Conservation (phyloP, 257 asterid species). For the Thymus quinquecostatus region DNA sequence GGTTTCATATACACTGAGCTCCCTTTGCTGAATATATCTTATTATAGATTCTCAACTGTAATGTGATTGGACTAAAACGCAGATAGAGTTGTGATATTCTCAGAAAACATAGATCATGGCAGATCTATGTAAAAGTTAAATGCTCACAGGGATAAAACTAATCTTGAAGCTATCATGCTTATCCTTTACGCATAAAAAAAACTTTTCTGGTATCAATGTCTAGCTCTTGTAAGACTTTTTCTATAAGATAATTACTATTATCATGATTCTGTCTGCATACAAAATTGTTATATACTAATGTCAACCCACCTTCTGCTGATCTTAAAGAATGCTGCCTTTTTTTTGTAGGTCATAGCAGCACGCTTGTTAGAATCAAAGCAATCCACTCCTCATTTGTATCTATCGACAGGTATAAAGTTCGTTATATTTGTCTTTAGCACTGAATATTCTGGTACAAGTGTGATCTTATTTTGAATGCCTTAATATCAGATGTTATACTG, state of each 20-base stretch:
- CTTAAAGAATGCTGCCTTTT: constrained; percentile 10
- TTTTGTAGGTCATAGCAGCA: constrained; percentile 84
- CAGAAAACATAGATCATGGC: constrained; percentile 8
- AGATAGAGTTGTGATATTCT: constrained; percentile 12
- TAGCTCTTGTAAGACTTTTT: constrained; percentile 16
- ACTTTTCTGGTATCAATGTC: constrained; percentile 18
- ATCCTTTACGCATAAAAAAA: neutral
- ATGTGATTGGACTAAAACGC: constrained; percentile 5
- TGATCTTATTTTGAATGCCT: constrained; percentile 39
- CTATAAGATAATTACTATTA: neutral
- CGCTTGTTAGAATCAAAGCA: constrained; percentile 95
- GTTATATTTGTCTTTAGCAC: constrained; percentile 24
- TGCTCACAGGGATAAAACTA: constrained; percentile 4
- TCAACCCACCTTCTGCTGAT: constrained; percentile 22
- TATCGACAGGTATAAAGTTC: constrained; percentile 74
- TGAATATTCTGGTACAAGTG: constrained; percentile 26
- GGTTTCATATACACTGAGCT: constrained; percentile 17
- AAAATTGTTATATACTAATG: constrained; percentile 21
- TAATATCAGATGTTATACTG: constrained; percentile 76
- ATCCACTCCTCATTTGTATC: constrained; percentile 91
- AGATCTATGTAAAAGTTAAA: constrained; percentile 3
- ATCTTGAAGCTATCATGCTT: constrained; percentile 16
- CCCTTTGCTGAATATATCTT: constrained; percentile 9
- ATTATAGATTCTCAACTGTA: neutral
- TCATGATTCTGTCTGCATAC: constrained; percentile 1